phyloP scores from a whole-genome alignment of 148 eudicot genomes.

The Chenopodium suecicum region DNA sequence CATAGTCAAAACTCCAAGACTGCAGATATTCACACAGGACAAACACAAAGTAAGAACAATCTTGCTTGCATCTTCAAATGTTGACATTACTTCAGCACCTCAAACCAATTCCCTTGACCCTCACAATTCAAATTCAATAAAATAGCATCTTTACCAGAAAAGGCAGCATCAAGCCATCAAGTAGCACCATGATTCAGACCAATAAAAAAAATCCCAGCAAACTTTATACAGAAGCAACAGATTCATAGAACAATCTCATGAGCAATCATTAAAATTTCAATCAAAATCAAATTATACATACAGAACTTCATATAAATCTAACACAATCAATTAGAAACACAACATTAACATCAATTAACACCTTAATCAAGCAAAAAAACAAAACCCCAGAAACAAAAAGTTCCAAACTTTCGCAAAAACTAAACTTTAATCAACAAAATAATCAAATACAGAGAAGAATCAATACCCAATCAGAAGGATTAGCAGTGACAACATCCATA shows the following conservation, averaged over 20 bases:
- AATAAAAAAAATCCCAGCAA: neutral
- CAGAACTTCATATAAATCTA: neutral
- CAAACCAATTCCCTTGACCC: neutral
- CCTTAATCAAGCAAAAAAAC: neutral
- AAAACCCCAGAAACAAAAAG: constrained; percentile 8
- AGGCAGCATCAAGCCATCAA: neutral
- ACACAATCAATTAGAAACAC: neutral
- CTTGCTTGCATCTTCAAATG: no score
- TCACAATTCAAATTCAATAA: neutral
- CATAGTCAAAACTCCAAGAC: neutral
- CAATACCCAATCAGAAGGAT: constrained; percentile 81
- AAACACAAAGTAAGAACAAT: neutral
- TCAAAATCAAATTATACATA: neutral
- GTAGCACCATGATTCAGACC: neutral
- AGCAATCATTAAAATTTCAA: neutral
- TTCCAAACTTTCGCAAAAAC: neutral
- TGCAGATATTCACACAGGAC: neutral
- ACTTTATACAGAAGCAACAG: neutral
- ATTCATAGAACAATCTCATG: neutral
- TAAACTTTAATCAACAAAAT: neutral
- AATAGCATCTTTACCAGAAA: neutral
- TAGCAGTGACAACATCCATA: constrained; percentile 98
- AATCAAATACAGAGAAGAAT: neutral
- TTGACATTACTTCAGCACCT: neutral
- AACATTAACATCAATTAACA: neutral